phyloP scores from a whole-genome alignment of 345 rosid species.

The Eucalyptus shirleyi region DNA sequence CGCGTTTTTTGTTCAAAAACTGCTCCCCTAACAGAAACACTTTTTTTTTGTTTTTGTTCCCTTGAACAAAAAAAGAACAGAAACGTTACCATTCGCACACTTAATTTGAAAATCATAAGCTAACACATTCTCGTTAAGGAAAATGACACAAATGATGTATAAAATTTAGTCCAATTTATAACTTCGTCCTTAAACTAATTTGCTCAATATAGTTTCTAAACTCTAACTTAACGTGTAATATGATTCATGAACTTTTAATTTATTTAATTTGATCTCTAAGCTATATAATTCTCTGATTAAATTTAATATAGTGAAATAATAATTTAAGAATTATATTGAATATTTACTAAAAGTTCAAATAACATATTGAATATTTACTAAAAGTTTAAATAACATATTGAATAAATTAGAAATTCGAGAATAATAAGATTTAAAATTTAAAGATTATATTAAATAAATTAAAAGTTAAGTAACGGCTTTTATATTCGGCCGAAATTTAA shows the following conservation, averaged over 20 bases:
- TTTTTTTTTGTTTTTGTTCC: too few species aligned
- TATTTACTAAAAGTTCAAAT: fast-evolving
- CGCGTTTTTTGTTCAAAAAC: too few species aligned
- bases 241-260: fast-evolving
- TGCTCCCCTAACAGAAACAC: too few species aligned
- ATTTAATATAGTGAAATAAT: fast-evolving
- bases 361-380: fast-evolving
- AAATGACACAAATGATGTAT: fast-evolving
- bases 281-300: fast-evolving
- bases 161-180: neutral
- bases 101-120: too few species aligned
- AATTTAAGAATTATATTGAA: too few species aligned
- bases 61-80: too few species aligned
- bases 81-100: too few species aligned
- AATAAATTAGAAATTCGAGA: fast-evolving
- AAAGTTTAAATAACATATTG: fast-evolving
- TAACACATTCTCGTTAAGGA: too few species aligned
- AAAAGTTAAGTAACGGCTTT: fast-evolving
- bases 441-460: fast-evolving
- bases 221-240: fast-evolving
- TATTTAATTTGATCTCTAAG: fast-evolving
- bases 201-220: fast-evolving
- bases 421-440: fast-evolving
- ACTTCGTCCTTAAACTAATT: fast-evolving
- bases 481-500: fast-evolving